phyloP scores from a whole-genome alignment of 1,139 yeast species.

The Suhomyces bolitotheri region DNA sequence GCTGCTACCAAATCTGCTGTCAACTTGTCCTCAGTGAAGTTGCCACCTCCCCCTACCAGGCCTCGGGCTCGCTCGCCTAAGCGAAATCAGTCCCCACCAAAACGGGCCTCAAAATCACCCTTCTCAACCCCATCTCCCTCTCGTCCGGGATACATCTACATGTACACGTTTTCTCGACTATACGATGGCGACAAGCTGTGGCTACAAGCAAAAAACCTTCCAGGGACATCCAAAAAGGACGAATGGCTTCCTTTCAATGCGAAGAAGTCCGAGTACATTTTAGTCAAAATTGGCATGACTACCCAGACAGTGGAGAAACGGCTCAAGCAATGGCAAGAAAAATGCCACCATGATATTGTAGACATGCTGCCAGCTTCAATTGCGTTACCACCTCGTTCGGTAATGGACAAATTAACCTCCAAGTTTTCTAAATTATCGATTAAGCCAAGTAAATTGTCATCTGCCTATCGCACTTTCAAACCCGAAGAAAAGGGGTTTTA shows the following conservation, averaged over 20 bases:
- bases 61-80: too few relatives aligned
- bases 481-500: conserved; percentile 33
- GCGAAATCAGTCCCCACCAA: neutral
- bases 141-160: conserved; percentile 48
- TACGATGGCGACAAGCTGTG: conserved; percentile 28
- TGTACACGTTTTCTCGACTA: conserved; percentile 50
- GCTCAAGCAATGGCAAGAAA: conserved; percentile 54
- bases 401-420: conserved; percentile 5
- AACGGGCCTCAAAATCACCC: neutral
- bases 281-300: conserved; percentile 60
- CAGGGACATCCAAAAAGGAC: conserved; percentile 25
- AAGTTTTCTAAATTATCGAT: conserved; percentile 13
- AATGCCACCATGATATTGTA: conserved; percentile 51
- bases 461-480: conserved; percentile 1
- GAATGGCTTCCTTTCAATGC: conserved; percentile 42
- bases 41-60: too few relatives aligned
- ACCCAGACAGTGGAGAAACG: conserved; percentile 45
- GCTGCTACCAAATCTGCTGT: too few relatives aligned
- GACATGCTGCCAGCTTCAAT: conserved; percentile 30
- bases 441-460: neutral
- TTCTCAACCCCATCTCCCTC: neutral
- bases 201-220: conserved; percentile 37
- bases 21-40: too few relatives aligned
- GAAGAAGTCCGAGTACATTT: conserved; percentile 35
- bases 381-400: conserved; percentile 3